These are phyloP conservation scores for Vigna reflexopilosa DNA, from an alignment of 306 rosid species.

Conservation along the genomic window DNA sequence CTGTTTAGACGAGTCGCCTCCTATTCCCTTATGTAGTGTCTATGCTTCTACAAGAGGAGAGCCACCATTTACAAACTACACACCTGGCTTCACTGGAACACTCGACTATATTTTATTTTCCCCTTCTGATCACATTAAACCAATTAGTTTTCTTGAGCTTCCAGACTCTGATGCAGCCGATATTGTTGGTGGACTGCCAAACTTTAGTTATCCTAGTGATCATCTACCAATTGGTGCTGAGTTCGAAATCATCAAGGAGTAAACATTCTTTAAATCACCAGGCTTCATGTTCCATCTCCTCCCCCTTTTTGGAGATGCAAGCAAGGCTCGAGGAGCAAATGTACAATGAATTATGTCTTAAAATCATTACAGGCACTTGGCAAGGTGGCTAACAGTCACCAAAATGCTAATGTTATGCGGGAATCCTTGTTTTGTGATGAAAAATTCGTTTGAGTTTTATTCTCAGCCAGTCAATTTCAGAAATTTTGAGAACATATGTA, in stretches of 20 bases:
- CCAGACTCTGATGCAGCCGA: conserved; percentile 68
- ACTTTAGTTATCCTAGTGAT: conserved; percentile 80
- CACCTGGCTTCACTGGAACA: conserved; percentile 93
- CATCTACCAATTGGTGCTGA: conserved; percentile 91
- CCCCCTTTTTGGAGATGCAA: conserved; percentile 7
- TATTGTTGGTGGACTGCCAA: conserved; percentile 84
- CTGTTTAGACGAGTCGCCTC: conserved; percentile 56
- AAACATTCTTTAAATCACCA: conserved; percentile 35
- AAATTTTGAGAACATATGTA: conserved; percentile 7
- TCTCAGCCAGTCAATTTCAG: neutral
- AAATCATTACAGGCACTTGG: neutral
- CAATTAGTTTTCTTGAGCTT: conserved; percentile 81
- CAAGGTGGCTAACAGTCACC: conserved; percentile 25
- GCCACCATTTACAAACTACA: conserved; percentile 89
- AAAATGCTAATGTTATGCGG: conserved; percentile 2
- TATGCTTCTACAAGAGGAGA: conserved; percentile 74
- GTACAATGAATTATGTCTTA: conserved; percentile 31
- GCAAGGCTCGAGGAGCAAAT: conserved; percentile 12
- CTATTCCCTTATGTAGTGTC: conserved; percentile 73
- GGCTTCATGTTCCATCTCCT: conserved; percentile 19
- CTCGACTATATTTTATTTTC: conserved; percentile 76
- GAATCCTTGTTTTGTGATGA: conserved; percentile 9
- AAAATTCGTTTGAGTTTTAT: neutral
- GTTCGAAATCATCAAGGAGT: conserved; percentile 66
- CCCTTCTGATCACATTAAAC: conserved; percentile 67